Evolutionary conservation across 2,329 filamentous ascomycete genomes (phyloP).

Genomic region (Zarea fungicola): DNA sequence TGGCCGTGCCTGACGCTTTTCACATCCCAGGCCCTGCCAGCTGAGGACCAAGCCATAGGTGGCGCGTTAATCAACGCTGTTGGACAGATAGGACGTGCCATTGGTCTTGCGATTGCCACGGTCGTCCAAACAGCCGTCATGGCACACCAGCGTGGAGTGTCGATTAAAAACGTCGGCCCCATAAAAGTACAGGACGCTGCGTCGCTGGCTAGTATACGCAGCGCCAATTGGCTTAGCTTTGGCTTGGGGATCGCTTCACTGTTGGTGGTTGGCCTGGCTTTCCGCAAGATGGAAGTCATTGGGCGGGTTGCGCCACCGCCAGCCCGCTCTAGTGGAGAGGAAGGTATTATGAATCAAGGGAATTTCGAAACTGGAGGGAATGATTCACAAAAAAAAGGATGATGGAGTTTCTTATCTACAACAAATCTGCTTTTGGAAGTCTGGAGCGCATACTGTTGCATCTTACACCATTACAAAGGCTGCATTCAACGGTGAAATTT

Average conservation of each 20-base stretch:
- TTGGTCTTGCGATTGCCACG: constrained; percentile 61
- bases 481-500: no score
- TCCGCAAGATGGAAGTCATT: constrained; percentile 48
- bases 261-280: constrained; percentile 40
- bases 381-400: neutral
- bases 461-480: no score
- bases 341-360: constrained; percentile 17
- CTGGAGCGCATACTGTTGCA: no score
- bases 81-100: constrained; percentile 58
- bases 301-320: constrained; percentile 31
- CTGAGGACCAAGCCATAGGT: constrained; percentile 61
- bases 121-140: constrained; percentile 60
- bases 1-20: constrained; percentile 63
- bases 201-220: constrained; percentile 44
- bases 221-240: constrained; percentile 49
- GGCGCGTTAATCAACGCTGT: constrained; percentile 64
- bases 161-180: constrained; percentile 38
- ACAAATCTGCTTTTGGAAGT: no score
- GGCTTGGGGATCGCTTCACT: constrained; percentile 40
- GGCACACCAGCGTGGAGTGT: constrained; percentile 39
- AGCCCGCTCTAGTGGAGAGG: constrained; percentile 11
- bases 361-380: no score
- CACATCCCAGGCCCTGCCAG: constrained; percentile 56
- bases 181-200: constrained; percentile 39
- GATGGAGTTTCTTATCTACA: no score